Evolutionary conservation across 805 yeast species (phyloP).

Genomic region (Sungouiella thailandica): DNA sequence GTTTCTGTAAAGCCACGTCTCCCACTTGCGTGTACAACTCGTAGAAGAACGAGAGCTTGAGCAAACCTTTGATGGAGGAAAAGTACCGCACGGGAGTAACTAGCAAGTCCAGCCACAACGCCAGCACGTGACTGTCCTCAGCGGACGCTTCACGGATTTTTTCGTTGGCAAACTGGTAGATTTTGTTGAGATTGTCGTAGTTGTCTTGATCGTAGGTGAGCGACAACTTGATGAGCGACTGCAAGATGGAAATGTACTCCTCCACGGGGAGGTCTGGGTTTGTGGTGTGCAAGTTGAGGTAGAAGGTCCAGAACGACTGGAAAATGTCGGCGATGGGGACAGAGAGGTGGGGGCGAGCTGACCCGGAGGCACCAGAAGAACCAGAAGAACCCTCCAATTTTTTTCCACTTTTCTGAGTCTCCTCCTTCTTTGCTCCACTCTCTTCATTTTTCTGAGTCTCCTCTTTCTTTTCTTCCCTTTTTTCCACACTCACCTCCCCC

Average conservation of each 20-base stretch:
- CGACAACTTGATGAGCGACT: slow-evolving; percentile 60
- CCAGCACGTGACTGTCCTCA: slow-evolving; percentile 12
- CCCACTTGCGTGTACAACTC: slow-evolving; percentile 50
- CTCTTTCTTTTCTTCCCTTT: slow-evolving; percentile 10
- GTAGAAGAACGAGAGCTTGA: slow-evolving; percentile 46
- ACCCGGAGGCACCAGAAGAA: slow-evolving; percentile 3
- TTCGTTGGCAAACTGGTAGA: slow-evolving; percentile 54
- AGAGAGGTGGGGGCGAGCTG: too few relatives aligned
- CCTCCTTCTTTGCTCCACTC: slow-evolving; percentile 3
- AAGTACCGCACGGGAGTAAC: slow-evolving; percentile 46
- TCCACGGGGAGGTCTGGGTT: slow-evolving; percentile 65
- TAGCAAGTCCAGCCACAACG: slow-evolving; percentile 43
- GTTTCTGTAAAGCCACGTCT: slow-evolving; percentile 46
- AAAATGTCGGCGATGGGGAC: slow-evolving; percentile 39
- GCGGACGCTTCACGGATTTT: slow-evolving; percentile 20
- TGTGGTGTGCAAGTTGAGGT: slow-evolving; percentile 47
- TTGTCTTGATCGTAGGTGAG: slow-evolving; percentile 63
- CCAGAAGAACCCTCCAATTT: slow-evolving; percentile 2
- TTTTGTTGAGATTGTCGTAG: slow-evolving; percentile 52
- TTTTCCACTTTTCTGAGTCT: slow-evolving; percentile 1
- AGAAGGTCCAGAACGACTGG: slow-evolving; percentile 61
- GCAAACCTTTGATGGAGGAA: slow-evolving; percentile 33
- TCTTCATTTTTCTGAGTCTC: slow-evolving; percentile 7
- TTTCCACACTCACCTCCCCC: slow-evolving; percentile 9
- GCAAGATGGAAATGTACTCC: slow-evolving; percentile 60